These are phyloP conservation scores for Crithidia sp. DNA, from an alignment of 208 protist genomes.

Conservation along the genomic window DNA sequence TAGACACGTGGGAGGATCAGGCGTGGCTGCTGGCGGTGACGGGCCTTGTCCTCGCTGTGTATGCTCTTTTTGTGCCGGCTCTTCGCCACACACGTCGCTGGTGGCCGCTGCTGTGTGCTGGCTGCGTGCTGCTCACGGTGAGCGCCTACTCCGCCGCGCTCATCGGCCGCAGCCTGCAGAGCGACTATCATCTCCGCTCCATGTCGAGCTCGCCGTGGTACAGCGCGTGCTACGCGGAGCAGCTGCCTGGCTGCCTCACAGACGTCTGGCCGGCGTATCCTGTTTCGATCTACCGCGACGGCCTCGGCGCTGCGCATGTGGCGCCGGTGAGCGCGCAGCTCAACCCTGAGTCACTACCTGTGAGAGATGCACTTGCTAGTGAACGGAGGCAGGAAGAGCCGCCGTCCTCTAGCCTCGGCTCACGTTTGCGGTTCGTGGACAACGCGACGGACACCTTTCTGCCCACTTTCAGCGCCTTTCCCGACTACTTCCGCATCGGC, in stretches of 20 bases:
- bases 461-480: constrained; percentile 31
- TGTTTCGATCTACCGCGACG: constrained; percentile 22
- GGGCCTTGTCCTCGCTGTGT: constrained; percentile 23
- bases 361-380: neutral
- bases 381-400: too few species aligned
- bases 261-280: neutral
- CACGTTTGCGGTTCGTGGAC: constrained; percentile 12
- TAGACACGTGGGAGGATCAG: constrained; percentile 33
- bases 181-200: constrained; percentile 17
- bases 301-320: neutral
- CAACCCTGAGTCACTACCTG: neutral
- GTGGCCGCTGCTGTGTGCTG: constrained; percentile 38
- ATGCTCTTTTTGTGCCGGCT: constrained; percentile 40
- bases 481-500: constrained; percentile 44
- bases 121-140: constrained; percentile 19
- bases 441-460: constrained; percentile 50
- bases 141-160: constrained; percentile 19
- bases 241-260: constrained; percentile 21
- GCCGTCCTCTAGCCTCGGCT: too few species aligned
- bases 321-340: neutral
- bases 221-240: constrained; percentile 31
- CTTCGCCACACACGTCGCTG: constrained; percentile 33
- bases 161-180: constrained; percentile 12
- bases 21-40: constrained; percentile 22
- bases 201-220: constrained; percentile 31